Percentiles rank a stretch among this genome's conserved stretches.
Conservation (phyloP, 345 rosid species). For the Fremontodendron californicum region DNA sequence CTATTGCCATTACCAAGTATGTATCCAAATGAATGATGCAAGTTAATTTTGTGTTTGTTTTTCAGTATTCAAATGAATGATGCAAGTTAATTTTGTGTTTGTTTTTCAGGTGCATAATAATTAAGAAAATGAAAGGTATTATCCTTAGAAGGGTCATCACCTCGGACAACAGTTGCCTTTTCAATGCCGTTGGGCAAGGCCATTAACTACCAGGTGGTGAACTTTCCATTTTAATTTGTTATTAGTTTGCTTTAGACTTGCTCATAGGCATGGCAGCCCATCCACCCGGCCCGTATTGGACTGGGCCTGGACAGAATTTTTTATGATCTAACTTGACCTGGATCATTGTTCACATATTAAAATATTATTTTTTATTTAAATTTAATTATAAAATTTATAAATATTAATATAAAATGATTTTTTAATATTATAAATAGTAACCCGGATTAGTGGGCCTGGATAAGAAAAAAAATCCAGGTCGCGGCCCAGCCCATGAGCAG, state of each 20-base stretch:
- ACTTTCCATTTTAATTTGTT: not conserved
- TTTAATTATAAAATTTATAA: no score
- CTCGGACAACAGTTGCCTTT: slow-evolving; percentile 95
- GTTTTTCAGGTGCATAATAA: slow-evolving; percentile 17
- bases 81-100: not conserved
- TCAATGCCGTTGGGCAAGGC: slow-evolving; percentile 82
- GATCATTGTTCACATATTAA: no score
- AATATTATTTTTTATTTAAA: no score
- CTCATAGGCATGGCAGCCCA: no score
- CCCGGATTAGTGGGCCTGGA: no score
- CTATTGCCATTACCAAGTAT: not conserved
- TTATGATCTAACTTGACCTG: no score
- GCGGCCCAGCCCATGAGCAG: no score
- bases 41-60: not conserved
- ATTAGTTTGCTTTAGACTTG: slow-evolving; percentile 10
- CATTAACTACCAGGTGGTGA: not conserved
- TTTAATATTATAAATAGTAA: no score
- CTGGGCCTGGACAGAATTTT: no score
- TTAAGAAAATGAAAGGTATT: slow-evolving; percentile 50
- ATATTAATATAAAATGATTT: no score
- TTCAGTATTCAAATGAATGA: not conserved
- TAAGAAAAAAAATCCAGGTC: no score
- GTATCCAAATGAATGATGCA: not conserved
- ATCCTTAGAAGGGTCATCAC: slow-evolving; percentile 85
- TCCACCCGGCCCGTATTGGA: no score